Base-by-base conservation (phyloP, 2,329 filamentous ascomycete genomes). In the Teratosphaeria epicoccoides region DNA sequence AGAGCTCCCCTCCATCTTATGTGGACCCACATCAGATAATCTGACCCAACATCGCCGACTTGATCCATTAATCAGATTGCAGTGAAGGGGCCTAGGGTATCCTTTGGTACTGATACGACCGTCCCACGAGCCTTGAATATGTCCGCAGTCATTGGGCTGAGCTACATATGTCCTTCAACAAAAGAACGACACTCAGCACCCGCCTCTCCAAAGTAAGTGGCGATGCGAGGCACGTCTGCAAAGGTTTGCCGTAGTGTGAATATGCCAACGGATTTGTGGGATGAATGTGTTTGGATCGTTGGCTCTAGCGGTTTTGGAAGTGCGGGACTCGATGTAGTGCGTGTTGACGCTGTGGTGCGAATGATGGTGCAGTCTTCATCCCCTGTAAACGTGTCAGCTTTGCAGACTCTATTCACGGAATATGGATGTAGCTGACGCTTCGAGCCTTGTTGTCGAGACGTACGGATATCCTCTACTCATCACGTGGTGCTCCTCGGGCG, bases 381-480 rank as follows among this genome's bases (percentile, higher is more conserved):
- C 10, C 9, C 28, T 29, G 14, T 29, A 29, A 11, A 4, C 14
- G 28, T 10, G 6, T 29, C 14, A 29, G 28, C 28, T 29, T 29
- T 11, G 10, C 10, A 3, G 2, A 29, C 11, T 10, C 10, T 10
- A 29, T 17, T 48, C n/a, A 24, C 17, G 3, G 44, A 10, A 14
- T 29, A 14, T 3, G 28, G 11, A 9, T 11, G 26, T 29, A 17
- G 17, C 37, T 14, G 24, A 51, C 49, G 20, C 24, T 12, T 33
- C 24, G 7, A 51, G 49, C 6, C 20, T n/a, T 23, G 49, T 51
- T 3, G 49, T 51, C n/a, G 49, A 51, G 14, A 51, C 49, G 26
- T 28, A 51, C 20, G 25, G 25, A 24, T 51, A 51, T 2, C 49
- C 49, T n/a, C n/a, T 20, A 10, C 14, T 10, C 10, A 37, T 46